phyloP scores from a whole-genome alignment of 2,329 filamentous ascomycete genomes.

The Microdochium paspali region DNA sequence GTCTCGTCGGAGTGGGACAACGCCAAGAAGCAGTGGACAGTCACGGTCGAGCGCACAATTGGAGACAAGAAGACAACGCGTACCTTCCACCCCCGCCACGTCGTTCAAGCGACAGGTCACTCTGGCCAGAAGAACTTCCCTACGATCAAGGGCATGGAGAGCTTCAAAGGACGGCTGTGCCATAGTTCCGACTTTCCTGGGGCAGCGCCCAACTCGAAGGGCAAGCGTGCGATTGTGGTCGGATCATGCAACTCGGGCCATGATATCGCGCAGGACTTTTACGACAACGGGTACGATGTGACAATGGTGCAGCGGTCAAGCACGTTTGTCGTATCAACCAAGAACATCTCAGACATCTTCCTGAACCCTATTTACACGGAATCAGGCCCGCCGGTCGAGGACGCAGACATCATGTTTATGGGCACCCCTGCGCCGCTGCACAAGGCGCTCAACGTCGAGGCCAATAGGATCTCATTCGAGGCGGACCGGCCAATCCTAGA shows the following conservation, averaged over 20 bases:
- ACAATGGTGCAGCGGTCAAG: conserved; percentile 52
- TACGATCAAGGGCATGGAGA: conserved; percentile 40
- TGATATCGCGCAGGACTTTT: conserved; percentile 39
- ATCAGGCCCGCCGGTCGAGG: conserved; percentile 49
- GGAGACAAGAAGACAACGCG: conserved; percentile 30
- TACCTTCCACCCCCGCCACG: conserved; percentile 49
- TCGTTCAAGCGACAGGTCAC: conserved; percentile 60
- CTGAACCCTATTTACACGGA: conserved; percentile 42
- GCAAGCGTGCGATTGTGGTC: conserved; percentile 44
- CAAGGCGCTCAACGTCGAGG: conserved; percentile 45
- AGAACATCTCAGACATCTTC: conserved; percentile 39
- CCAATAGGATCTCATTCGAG: conserved; percentile 25
- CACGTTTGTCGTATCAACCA: conserved; percentile 43
- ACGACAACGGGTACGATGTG: conserved; percentile 47
- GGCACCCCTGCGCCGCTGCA: conserved; percentile 48
- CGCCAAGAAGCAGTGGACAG: conserved; percentile 39
- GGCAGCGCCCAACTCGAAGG: conserved; percentile 24
- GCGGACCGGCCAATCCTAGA: conserved; percentile 28
- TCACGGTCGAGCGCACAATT: conserved; percentile 21
- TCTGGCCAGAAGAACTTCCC: conserved; percentile 57
- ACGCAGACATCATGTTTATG: conserved; percentile 53
- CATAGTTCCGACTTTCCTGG: conserved; percentile 42
- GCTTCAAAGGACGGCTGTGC: conserved; percentile 44
- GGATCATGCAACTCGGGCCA: conserved; percentile 51
- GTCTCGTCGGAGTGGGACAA: conserved; percentile 37